A percentile compares a stretch with the other conserved stretches of the same genome.
These are phyloP conservation scores for Breviolum minutum DNA, from an alignment of 73 alveolate species.

Conservation along the genomic window DNA sequence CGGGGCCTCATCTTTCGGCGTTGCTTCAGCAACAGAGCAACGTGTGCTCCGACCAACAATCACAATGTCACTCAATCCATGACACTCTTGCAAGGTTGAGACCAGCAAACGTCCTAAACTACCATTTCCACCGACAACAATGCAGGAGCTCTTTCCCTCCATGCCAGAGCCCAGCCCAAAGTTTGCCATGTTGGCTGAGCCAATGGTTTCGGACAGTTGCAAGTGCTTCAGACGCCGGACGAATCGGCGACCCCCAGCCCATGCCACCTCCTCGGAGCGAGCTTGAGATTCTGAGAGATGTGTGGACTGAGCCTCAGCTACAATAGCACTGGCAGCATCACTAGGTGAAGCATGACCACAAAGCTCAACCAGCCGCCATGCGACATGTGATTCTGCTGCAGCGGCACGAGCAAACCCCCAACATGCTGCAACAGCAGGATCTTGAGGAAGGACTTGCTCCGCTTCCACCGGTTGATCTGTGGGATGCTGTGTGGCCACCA, in stretches of 20 bases:
- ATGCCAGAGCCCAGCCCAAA: not conserved
- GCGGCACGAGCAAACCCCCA: slow-evolving; percentile 65
- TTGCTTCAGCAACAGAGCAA: not conserved
- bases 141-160: slow-evolving; percentile 32
- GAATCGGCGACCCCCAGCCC: slow-evolving; percentile 47
- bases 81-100: slow-evolving; percentile 42
- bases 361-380: slow-evolving; percentile 73
- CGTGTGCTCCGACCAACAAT: slow-evolving; percentile 11
- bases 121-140: slow-evolving; percentile 63
- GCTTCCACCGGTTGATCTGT: not conserved
- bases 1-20: not conserved
- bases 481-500: slow-evolving; percentile 57
- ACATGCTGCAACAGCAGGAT: slow-evolving; percentile 77
- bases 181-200: not conserved
- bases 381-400: slow-evolving; percentile 33
- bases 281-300: not conserved
- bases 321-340: slow-evolving; percentile 60
- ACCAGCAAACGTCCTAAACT: slow-evolving; percentile 68
- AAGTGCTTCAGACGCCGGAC: slow-evolving; percentile 43
- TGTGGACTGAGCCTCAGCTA: slow-evolving; percentile 58
- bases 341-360: slow-evolving; percentile 57
- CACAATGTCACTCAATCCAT: slow-evolving; percentile 34
- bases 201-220: not conserved
- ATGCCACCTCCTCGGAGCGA: slow-evolving; percentile 70
- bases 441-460: not conserved